Evolutionary conservation across 257 asterid species (phyloP), one percentile per base, ranked within the genome.

Genomic region (Thymus quinquecostatus): DNA sequence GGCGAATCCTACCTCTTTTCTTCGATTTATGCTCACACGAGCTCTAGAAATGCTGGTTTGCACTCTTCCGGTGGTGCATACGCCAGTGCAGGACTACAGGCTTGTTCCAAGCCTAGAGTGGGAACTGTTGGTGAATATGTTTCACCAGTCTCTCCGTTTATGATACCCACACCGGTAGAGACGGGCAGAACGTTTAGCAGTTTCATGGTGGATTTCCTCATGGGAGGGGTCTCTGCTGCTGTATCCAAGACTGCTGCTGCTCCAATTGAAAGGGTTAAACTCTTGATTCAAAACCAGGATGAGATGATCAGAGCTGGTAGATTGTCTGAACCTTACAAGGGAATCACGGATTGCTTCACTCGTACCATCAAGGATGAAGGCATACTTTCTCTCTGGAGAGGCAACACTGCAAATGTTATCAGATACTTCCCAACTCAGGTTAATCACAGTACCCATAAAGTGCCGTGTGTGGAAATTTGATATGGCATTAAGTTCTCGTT

Each of bases 391-490:
- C 88, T 87, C 43, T 89, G 95, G 96, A 86, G 96, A 83, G 87
- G 96, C 82, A 89, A 89, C 79, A 76, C 83, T 69, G 89, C 85
- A 8, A 89, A 89, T 72, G 86, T 87, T 54, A 87, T 87, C 79
- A 82, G 94, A 87, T 89, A 89, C 75, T 89, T 89, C 84, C 96
- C 95, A 7, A 87, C 96, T 50, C 96, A 89, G 94, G 96, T 87
- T 45, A 66, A 60, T 66, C 13, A 48, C 6, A 21, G 64, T 14
- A 32, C 47, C 55, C 21, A 44, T 28, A 27, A 11, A n/a, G 21
- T 21, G 21, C 21, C 21, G 21, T 21, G 21, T 21, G 21, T 21
- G 21, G 21, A 21, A 21, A 6, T 43, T 13, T 34, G 10, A 4
- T 38, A 38, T 38, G 41, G 7, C 41, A 10, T 76, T 41, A 43